These are phyloP conservation scores for Rhodamnia rubescens DNA, from an alignment of 345 rosid species.

Conservation along the genomic window DNA sequence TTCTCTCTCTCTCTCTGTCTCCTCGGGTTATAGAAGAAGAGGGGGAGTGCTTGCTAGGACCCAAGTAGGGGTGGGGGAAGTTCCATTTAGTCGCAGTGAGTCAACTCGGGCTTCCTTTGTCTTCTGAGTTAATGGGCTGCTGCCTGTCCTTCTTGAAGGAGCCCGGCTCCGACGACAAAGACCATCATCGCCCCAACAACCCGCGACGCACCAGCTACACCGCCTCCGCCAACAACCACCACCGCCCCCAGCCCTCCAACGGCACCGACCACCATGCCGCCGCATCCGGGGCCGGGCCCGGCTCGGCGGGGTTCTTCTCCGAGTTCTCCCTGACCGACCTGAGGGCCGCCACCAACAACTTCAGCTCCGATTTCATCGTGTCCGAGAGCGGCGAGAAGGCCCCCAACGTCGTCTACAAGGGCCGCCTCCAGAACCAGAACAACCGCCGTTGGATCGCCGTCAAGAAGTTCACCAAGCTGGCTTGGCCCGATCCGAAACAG, in stretches of 20 bases:
- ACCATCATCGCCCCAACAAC: conserved; percentile 2
- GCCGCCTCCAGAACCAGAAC: conserved; percentile 34
- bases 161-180: conserved; percentile 7
- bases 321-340: conserved; percentile 75
- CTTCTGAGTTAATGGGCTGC: conserved; percentile 50
- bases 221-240: not conserved
- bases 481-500: conserved; percentile 95
- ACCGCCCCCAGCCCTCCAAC: conserved; percentile 12
- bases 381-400: conserved; percentile 73
- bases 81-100: not conserved
- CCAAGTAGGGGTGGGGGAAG: not conserved
- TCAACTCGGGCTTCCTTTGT: not conserved
- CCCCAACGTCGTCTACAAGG: conserved; percentile 75
- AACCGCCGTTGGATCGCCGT: conserved; percentile 61
- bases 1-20: not conserved
- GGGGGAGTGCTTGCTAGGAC: not conserved
- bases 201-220: conserved; percentile 1
- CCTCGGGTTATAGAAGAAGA: not conserved
- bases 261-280: conserved; percentile 10
- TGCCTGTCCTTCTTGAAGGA: conserved; percentile 37
- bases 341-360: conserved; percentile 73
- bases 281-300: conserved; percentile 14
- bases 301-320: conserved; percentile 52
- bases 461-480: conserved; percentile 57
- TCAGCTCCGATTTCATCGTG: conserved; percentile 56